phyloP scores from a whole-genome alignment of 345 rosid genomes.

The Trapa incisa region DNA sequence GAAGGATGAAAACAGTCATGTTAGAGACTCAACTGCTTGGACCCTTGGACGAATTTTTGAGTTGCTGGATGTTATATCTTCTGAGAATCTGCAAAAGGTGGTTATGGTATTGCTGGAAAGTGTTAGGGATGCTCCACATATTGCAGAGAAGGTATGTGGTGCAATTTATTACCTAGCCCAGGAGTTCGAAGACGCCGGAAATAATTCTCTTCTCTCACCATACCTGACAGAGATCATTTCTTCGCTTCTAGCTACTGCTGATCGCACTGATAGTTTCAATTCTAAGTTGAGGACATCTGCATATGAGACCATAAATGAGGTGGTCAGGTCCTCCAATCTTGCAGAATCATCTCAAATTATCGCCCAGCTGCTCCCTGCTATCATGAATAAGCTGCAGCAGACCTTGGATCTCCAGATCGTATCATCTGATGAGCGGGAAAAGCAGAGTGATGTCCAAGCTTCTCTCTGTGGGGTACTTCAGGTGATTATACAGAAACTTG shows the following conservation, averaged over 20 bases:
- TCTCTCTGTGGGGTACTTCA: constrained; percentile 90
- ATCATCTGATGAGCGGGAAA: constrained; percentile 76
- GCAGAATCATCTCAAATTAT: constrained; percentile 51
- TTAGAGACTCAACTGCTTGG: constrained; percentile 95
- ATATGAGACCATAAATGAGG: constrained; percentile 87
- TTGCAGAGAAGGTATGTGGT: constrained; percentile 90
- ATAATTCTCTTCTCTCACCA: constrained; percentile 56
- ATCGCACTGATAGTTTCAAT: constrained; percentile 58
- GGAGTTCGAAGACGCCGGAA: constrained; percentile 74
- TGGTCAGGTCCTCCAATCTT: constrained; percentile 69
- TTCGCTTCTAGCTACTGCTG: constrained; percentile 53
- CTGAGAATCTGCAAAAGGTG: constrained; percentile 52
- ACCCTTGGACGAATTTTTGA: constrained; percentile 84
- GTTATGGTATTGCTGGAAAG: constrained; percentile 58
- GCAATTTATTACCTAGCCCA: constrained; percentile 89
- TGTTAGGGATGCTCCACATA: constrained; percentile 63
- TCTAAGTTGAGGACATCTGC: constrained; percentile 73
- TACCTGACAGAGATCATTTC: constrained; percentile 51
- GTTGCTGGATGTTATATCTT: constrained; percentile 67
- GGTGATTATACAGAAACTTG: constrained; percentile 82
- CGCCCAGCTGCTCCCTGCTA: constrained; percentile 60
- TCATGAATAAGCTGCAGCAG: constrained; percentile 58
- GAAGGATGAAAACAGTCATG: constrained; percentile 80
- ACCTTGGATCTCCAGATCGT: constrained; percentile 60
- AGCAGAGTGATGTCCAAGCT: constrained; percentile 85